Conservation (phyloP, 768 basidiomycete species). For the Phaffia australis region DNA sequence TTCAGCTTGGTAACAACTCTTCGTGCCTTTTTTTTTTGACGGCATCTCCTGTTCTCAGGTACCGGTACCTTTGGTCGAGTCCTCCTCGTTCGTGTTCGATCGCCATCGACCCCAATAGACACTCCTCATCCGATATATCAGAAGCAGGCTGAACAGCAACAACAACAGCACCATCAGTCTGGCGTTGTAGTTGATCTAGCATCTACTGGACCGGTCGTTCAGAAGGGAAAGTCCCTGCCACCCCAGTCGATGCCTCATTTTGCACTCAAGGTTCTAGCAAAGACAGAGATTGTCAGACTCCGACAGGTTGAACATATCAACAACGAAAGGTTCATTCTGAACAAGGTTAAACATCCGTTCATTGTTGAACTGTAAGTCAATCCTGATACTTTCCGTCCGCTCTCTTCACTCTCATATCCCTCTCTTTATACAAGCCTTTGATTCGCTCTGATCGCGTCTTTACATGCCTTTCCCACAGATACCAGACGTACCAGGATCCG, state of each 20-base stretch:
- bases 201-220: constrained; percentile 2
- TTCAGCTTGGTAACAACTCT: no score
- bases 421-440: constrained; percentile 3
- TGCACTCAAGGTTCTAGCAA: constrained; percentile 39
- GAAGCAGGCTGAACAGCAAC: constrained; percentile 29
- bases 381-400: background rate
- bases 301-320: constrained; percentile 98
- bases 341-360: constrained; percentile 83
- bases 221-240: constrained; percentile 27
- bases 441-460: constrained; percentile 47
- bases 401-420: background rate
- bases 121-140: constrained; percentile 42
- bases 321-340: constrained; percentile 86
- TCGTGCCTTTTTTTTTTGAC: no score
- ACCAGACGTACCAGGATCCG: constrained; percentile 59
- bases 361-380: constrained; percentile 78
- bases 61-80: constrained; percentile 96
- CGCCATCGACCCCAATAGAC: constrained; percentile 29
- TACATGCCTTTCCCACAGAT: constrained; percentile 21
- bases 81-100: constrained; percentile 67
- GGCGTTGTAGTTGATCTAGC: background rate
- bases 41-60: constrained; percentile 47
- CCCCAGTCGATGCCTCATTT: constrained; percentile 39
- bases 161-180: background rate
- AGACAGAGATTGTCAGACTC: constrained; percentile 45